Evolutionary conservation across 495 filamentous ascomycete genomes (phyloP).

Genomic region (Penicillium samsonianum): DNA sequence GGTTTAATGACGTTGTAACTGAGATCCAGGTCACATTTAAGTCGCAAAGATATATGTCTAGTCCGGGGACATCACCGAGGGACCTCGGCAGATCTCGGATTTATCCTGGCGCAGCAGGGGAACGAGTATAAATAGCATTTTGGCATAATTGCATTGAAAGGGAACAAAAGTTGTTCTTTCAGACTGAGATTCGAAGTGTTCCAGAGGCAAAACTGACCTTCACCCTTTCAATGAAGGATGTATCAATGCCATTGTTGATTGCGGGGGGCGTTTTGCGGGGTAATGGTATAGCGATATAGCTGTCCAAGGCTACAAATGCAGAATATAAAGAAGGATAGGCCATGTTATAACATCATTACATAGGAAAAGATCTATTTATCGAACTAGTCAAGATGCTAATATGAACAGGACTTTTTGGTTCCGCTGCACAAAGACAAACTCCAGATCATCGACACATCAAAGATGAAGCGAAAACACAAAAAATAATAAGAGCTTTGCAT

Average conservation of each 20-base stretch:
- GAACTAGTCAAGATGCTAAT: constrained; percentile 34
- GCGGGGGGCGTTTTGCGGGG: background rate
- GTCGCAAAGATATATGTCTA: constrained; percentile 2
- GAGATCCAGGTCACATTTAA: background rate
- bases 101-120: background rate
- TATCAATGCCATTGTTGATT: background rate
- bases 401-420: constrained; percentile 44
- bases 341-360: background rate
- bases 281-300: background rate
- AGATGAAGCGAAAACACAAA: constrained; percentile 28
- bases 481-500: constrained; percentile 13
- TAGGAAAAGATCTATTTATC: constrained; percentile 27
- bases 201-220: background rate
- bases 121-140: background rate
- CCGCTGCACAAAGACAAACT: constrained; percentile 46
- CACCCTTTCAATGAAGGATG: background rate
- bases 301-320: too few species aligned
- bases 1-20: background rate
- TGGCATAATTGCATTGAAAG: background rate
- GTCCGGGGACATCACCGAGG: constrained; percentile 1
- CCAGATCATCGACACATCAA: constrained; percentile 44
- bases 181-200: background rate
- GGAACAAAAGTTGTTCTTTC: background rate
- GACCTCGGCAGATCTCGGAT: constrained; percentile 1
- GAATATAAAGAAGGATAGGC: background rate